Evolutionary conservation across 257 asterid genomes (phyloP).

Genomic region (Misopates orontium): DNA sequence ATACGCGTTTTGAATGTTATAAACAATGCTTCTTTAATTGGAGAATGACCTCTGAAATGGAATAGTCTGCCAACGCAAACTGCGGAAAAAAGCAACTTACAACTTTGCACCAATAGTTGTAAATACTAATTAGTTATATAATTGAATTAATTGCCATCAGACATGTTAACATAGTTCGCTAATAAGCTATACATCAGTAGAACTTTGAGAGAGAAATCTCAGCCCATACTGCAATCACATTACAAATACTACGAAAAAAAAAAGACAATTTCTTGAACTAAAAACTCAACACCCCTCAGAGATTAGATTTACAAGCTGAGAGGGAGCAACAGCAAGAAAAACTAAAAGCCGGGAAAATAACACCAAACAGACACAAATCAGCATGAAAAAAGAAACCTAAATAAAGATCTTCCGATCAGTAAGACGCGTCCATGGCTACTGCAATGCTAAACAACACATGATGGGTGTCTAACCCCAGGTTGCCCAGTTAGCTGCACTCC

Average conservation of each 20-base stretch:
- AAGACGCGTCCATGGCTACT: slow-evolving; percentile 4
- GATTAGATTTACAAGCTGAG: slow-evolving; percentile 37
- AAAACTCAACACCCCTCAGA: slow-evolving; percentile 12
- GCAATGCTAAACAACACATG: slow-evolving; percentile 7
- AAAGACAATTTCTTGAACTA: background rate
- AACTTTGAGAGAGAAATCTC: no score
- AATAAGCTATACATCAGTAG: no score
- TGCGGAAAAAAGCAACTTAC: background rate
- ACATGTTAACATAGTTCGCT: no score
- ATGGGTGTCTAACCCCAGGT: slow-evolving; percentile 47
- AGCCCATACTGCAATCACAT: slow-evolving; percentile 12
- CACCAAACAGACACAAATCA: background rate
- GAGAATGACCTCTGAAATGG: background rate
- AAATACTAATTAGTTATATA: background rate
- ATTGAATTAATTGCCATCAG: no score
- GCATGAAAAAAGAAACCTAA: background rate
- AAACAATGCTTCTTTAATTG: no score
- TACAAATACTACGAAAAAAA: background rate
- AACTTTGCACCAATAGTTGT: background rate
- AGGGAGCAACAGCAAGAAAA: slow-evolving; percentile 5
- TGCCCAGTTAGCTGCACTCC: slow-evolving; percentile 94
- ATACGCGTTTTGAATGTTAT: no score
- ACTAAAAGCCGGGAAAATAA: no score
- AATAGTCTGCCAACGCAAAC: background rate
- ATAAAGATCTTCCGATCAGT: background rate